A percentile compares a stretch with the other conserved stretches of the same genome.
Evolutionary conservation across 345 rosid genomes (phyloP).

Genomic region (Melaleuca quinquenervia): DNA sequence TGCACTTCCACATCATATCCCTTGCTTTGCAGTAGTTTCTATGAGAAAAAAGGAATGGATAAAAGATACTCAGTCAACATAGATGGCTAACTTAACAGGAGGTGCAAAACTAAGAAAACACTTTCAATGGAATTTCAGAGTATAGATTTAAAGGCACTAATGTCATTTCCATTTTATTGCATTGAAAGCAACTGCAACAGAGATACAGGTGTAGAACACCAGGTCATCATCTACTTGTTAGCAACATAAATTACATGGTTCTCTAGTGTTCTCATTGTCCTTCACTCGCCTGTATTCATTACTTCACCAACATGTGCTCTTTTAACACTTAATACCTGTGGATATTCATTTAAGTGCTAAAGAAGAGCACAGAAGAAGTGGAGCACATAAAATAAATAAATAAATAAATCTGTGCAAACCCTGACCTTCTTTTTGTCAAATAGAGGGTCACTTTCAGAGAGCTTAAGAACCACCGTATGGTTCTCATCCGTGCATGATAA

Average conservation of each 20-base stretch:
- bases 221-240: not conserved
- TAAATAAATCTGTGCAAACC: not conserved
- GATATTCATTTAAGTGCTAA: not conserved
- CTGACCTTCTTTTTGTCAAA: conserved; percentile 59
- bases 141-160: not conserved
- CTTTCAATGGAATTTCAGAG: not conserved
- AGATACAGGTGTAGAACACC: not conserved
- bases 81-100: not conserved
- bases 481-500: conserved; percentile 14
- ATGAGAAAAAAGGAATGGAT: not conserved
- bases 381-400: not conserved
- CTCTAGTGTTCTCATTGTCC: not conserved
- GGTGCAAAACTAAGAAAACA: not conserved
- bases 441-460: conserved; percentile 40
- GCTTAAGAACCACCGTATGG: conserved; percentile 34
- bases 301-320: not conserved
- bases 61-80: not conserved
- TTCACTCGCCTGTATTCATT: not conserved
- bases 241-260: not conserved
- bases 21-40: conserved; percentile 47
- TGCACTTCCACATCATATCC: conserved; percentile 43
- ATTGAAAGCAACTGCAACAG: not conserved
- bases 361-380: not conserved
- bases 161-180: not conserved
- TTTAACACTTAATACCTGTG: not conserved